Conservation (phyloP, 768 basidiomycete genomes). For the Pholiota microspora region DNA sequence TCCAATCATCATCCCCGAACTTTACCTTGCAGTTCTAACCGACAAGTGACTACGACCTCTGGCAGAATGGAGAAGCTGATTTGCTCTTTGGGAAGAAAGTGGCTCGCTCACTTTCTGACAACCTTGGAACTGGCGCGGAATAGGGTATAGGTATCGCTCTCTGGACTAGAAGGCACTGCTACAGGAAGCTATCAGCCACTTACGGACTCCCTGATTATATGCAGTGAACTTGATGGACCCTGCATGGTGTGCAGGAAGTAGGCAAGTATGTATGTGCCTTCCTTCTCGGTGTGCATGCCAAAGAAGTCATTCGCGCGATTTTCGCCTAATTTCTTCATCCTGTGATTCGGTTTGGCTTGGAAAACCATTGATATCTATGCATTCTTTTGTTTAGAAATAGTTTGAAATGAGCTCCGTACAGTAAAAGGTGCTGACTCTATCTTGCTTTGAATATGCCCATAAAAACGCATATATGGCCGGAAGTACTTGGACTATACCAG, state of each 20-base stretch:
- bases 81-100: too few species aligned
- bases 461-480: not conserved
- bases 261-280: not conserved
- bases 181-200: not conserved
- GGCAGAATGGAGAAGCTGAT: too few species aligned
- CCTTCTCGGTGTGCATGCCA: not conserved
- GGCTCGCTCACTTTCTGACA: too few species aligned
- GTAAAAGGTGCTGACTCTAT: not conserved
- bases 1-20: not conserved
- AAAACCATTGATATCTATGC: not conserved
- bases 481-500: too few species aligned
- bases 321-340: not conserved
- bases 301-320: not conserved
- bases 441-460: not conserved
- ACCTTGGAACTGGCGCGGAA: too few species aligned
- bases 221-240: not conserved
- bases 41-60: too few species aligned
- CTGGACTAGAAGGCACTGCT: not conserved
- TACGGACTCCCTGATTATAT: not conserved
- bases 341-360: not conserved
- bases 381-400: not conserved
- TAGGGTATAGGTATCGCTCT: too few species aligned
- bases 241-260: not conserved
- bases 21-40: not conserved
- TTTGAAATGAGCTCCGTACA: not conserved